phyloP scores from a whole-genome alignment of 2,329 filamentous ascomycete genomes.

The Sporothrix pseudoabietina region DNA sequence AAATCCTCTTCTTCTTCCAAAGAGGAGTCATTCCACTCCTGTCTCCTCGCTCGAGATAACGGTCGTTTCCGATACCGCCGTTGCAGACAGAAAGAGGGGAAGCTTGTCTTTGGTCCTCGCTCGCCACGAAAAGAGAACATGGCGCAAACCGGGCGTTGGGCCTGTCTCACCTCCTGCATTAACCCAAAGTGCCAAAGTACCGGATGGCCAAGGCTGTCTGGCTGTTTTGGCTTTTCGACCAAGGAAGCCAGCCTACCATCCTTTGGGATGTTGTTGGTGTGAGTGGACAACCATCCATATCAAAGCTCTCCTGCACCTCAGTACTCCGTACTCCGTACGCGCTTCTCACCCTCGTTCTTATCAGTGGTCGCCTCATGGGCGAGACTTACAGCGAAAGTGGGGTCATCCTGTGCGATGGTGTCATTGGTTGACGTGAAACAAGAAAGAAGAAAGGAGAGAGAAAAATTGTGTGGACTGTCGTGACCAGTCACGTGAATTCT shows the following conservation, averaged over 20 bases:
- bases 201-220: not conserved
- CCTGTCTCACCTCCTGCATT: not conserved
- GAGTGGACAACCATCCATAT: not conserved
- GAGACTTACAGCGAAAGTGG: not conserved
- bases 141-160: not conserved
- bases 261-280: not conserved
- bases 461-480: not conserved
- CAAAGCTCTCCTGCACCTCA: not conserved
- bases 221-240: not conserved
- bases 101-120: not conserved
- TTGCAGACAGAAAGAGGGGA: not conserved
- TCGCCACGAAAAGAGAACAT: not conserved
- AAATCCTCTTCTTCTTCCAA: not conserved
- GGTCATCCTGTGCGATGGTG: not conserved
- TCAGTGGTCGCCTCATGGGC: slow-evolving; percentile 12
- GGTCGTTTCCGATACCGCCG: not conserved
- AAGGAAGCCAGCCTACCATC: not conserved
- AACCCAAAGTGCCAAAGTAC: not conserved
- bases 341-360: not conserved
- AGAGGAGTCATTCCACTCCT: not conserved
- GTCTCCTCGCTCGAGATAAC: slow-evolving; percentile 8
- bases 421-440: not conserved
- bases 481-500: slow-evolving; percentile 22
- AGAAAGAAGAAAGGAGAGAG: not conserved
- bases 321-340: no score